A percentile compares a stretch with the other conserved stretches of the same genome.
These are phyloP conservation scores for Sclerotinia spermophila DNA, from an alignment of 2,329 filamentous ascomycete species.

Conservation along the genomic window DNA sequence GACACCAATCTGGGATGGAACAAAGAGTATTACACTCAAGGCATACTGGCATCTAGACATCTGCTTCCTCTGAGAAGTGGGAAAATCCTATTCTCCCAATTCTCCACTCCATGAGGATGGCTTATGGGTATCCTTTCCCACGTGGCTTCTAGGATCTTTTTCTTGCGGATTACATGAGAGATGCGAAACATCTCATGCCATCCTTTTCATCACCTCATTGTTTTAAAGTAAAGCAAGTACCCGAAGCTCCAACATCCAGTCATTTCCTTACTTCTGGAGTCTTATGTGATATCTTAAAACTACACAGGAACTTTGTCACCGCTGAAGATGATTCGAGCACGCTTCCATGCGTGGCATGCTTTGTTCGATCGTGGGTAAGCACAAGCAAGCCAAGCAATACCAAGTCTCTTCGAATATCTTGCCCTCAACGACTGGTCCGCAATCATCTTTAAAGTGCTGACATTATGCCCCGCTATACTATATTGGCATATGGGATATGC, in stretches of 20 bases:
- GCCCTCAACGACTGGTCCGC: neutral
- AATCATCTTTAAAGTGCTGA: slow-evolving; percentile 15
- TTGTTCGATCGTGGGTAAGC: neutral
- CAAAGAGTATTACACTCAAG: neutral
- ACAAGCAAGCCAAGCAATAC: neutral
- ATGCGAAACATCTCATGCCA: slow-evolving; percentile 16
- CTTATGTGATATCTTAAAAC: slow-evolving; percentile 18
- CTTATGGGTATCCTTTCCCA: slow-evolving; percentile 1
- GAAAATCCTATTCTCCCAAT: slow-evolving; percentile 3
- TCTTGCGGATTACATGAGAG: slow-evolving; percentile 12
- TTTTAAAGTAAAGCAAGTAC: slow-evolving; percentile 2
- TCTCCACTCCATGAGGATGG: slow-evolving; percentile 1
- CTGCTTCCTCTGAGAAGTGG: neutral
- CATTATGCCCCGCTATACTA: neutral
- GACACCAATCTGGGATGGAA: neutral
- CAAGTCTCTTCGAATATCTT: neutral
- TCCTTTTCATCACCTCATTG: neutral
- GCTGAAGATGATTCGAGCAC: neutral
- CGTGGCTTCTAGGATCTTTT: slow-evolving; percentile 16
- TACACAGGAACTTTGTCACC: neutral
- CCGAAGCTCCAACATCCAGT: slow-evolving; percentile 5
- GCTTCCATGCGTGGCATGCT: slow-evolving; percentile 5
- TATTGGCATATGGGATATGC: neutral
- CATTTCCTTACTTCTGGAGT: neutral
- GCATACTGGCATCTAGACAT: neutral